Evolutionary conservation across 805 yeast species (phyloP).

Genomic region (Kuraishia ogatae): DNA sequence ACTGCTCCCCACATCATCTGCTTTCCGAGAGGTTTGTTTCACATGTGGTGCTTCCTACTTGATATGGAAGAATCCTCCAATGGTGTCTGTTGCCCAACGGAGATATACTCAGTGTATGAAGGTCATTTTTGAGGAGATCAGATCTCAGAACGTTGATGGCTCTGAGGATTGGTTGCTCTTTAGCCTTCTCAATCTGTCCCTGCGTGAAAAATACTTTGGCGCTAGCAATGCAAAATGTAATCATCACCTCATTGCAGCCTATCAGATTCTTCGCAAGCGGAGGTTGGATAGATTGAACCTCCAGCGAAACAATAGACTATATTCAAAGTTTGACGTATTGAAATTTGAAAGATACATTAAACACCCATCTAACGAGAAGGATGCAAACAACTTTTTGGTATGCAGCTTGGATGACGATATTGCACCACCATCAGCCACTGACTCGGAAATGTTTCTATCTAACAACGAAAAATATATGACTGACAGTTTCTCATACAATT

Average conservation of each 20-base stretch:
- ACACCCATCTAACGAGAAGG: constrained; percentile 1
- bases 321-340: constrained; percentile 1
- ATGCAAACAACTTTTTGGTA: constrained; percentile 4
- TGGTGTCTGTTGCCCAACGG: constrained; percentile 14
- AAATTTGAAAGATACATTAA: constrained; percentile 5
- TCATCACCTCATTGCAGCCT: constrained; percentile 23
- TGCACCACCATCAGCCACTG: not conserved
- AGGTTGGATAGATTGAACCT: constrained; percentile 1
- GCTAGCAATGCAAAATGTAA: constrained; percentile 20
- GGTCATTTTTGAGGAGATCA: constrained; percentile 16
- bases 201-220: constrained; percentile 25
- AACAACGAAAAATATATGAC: constrained; percentile 2
- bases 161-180: constrained; percentile 31
- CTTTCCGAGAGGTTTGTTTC: constrained; percentile 24
- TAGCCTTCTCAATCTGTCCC: constrained; percentile 30
- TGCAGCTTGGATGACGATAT: not conserved
- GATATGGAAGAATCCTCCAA: constrained; percentile 20
- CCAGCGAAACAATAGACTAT: not conserved
- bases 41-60: constrained; percentile 31
- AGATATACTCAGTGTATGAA: constrained; percentile 16
- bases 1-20: constrained; percentile 15
- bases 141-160: constrained; percentile 11
- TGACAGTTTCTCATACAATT: constrained; percentile 28
- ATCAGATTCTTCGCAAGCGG: constrained; percentile 20
- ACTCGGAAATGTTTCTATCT: not conserved